Evolutionary conservation across 2,329 filamentous ascomycete species (phyloP).

Genomic region (Lecanoromycetidae sp.): DNA sequence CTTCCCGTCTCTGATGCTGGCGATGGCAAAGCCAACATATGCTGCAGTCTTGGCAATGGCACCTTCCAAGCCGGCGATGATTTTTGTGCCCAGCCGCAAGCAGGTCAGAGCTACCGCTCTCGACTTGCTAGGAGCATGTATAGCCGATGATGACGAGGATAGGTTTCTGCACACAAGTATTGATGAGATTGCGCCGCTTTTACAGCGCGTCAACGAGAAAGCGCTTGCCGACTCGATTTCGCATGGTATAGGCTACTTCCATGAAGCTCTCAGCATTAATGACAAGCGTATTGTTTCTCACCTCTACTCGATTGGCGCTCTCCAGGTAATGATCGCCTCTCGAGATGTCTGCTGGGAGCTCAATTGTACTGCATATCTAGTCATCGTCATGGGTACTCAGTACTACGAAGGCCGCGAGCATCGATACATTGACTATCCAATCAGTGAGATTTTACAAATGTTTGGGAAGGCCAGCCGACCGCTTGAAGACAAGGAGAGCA

Average conservation of each 20-base stretch:
- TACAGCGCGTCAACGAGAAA: constrained; percentile 73
- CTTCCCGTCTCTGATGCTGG: constrained; percentile 95
- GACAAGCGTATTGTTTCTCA: constrained; percentile 93
- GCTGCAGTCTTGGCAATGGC: constrained; percentile 79
- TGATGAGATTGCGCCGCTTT: constrained; percentile 67
- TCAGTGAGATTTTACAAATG: constrained; percentile 94
- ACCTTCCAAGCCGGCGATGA: constrained; percentile 72
- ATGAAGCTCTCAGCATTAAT: constrained; percentile 76
- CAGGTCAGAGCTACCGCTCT: constrained; percentile 78
- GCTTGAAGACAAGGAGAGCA: constrained; percentile 64
- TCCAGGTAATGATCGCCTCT: constrained; percentile 70
- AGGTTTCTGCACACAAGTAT: constrained; percentile 79
- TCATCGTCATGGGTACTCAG: constrained; percentile 95
- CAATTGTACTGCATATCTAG: constrained; percentile 73
- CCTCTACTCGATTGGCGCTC: constrained; percentile 76
- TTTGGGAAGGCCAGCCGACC: constrained; percentile 83
- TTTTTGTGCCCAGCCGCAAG: constrained; percentile 89
- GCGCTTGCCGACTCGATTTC: constrained; percentile 78
- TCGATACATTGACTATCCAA: constrained; percentile 89
- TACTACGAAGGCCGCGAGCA: constrained; percentile 96
- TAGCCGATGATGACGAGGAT: constrained; percentile 83
- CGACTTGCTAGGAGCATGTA: constrained; percentile 76
- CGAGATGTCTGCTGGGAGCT: constrained; percentile 96
- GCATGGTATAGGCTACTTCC: constrained; percentile 93
- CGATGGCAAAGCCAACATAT: constrained; percentile 93